Evolutionary conservation across 257 asterid species (phyloP).

Genomic region (Primulina eburnea): DNA sequence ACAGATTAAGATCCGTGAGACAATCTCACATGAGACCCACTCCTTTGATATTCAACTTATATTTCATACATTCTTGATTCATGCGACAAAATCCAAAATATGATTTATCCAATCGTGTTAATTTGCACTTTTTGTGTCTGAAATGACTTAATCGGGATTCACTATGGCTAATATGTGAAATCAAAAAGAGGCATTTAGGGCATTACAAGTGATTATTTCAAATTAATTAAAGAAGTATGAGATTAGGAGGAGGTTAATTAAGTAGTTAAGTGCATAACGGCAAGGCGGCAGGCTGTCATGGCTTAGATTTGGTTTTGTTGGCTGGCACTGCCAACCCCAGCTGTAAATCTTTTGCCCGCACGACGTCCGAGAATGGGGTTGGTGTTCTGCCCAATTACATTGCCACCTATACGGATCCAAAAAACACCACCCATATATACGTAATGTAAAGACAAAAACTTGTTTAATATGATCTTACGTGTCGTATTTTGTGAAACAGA

Average conservation of each 20-base stretch:
- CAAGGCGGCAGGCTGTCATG: constrained; percentile 56
- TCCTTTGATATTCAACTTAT: too few species aligned
- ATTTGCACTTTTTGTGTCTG: too few species aligned
- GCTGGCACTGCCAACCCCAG: constrained; percentile 62
- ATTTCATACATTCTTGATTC: too few species aligned
- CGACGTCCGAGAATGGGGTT: constrained; percentile 28
- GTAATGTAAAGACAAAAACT: too few species aligned
- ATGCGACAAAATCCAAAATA: too few species aligned
- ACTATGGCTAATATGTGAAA: too few species aligned
- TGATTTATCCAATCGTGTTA: too few species aligned
- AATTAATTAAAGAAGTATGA: neutral
- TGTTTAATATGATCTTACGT: too few species aligned
- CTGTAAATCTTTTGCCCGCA: constrained; percentile 28
- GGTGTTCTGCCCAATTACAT: neutral
- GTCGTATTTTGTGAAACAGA: too few species aligned
- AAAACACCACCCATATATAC: neutral
- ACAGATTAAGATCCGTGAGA: too few species aligned
- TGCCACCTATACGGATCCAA: constrained; percentile 25
- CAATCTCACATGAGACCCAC: too few species aligned
- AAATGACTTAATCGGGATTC: too few species aligned
- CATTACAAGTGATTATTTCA: neutral
- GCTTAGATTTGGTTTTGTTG: constrained; percentile 35
- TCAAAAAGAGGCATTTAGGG: constrained; percentile 23
- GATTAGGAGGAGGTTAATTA: neutral
- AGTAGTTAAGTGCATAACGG: constrained; percentile 31